Conservation (phyloP, 116 monocot species). For the Posidonia oceanica region DNA sequence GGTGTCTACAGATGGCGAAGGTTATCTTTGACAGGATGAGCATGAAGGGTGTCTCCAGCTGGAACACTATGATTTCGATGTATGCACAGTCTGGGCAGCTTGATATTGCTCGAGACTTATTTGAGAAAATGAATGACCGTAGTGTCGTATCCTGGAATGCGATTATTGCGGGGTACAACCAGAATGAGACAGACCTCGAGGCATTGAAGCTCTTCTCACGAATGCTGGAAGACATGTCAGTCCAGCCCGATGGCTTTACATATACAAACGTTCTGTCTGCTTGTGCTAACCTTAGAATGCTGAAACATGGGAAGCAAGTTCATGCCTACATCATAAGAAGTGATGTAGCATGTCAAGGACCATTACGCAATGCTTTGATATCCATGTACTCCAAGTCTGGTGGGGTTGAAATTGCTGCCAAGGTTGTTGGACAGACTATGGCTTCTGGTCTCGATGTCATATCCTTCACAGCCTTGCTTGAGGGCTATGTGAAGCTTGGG, state of each 20-base stretch:
- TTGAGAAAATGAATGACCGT: slow-evolving; percentile 50
- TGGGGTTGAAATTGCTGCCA: slow-evolving; percentile 38
- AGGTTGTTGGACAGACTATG: slow-evolving; percentile 20
- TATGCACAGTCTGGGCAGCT: slow-evolving; percentile 40
- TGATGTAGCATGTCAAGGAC: slow-evolving; percentile 18
- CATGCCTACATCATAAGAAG: slow-evolving; percentile 51
- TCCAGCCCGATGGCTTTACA: slow-evolving; percentile 53
- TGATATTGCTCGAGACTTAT: slow-evolving; percentile 41
- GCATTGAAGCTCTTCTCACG: slow-evolving; percentile 50
- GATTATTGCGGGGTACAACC: slow-evolving; percentile 76
- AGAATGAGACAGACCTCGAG: slow-evolving; percentile 44
- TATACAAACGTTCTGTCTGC: slow-evolving; percentile 66
- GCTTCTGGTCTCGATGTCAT: slow-evolving; percentile 36
- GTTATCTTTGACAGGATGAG: slow-evolving; percentile 63
- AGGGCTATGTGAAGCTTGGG: slow-evolving; percentile 80
- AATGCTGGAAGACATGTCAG: slow-evolving; percentile 42
- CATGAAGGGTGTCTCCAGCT: slow-evolving; percentile 46
- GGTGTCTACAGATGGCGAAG: slow-evolving; percentile 28
- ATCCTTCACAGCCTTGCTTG: slow-evolving; percentile 76
- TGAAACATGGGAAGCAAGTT: slow-evolving; percentile 53
- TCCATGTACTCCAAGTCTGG: slow-evolving; percentile 88
- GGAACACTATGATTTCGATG: slow-evolving; percentile 70
- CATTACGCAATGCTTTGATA: slow-evolving; percentile 75
- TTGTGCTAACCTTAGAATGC: slow-evolving; percentile 48
- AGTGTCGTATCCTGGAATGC: slow-evolving; percentile 79